Evolutionary conservation across 441 rosid genomes (phyloP), one percentile per base, ranked within the genome.

Genomic region (Eruca vesicaria): DNA sequence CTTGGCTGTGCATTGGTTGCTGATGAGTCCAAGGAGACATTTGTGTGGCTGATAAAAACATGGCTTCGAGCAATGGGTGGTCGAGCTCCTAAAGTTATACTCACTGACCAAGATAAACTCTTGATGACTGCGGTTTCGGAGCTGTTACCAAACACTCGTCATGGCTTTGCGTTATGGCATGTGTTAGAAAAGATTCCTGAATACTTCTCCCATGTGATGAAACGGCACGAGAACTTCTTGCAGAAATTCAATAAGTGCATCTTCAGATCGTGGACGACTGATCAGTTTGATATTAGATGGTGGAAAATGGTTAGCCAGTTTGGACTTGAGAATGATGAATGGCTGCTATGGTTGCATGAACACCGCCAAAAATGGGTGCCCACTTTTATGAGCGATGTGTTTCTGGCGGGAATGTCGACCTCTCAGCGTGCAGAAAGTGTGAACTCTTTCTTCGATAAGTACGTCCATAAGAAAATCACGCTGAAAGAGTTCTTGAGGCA

Each of bases 401-500:
- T 86, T 80, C 80, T 88, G 7, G 95, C 93, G 10, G 95, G 93
- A 71, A 85, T 88, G 86, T 90, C 89, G 32, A 81, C 89, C 18
- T 77, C 69, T 72, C 92, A 83, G 69, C 92, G 96, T 31, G 85
- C 90, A 45, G 95, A 89, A 48, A 92, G 89, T 66, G 81, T 90
- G 69, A 88, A 84, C 50, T 79, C 90, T 48, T 88, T 86, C 80
- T 88, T 90, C 41, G 97, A 92, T 75, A 92, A 90, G 78, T 87
- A 88, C 66, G 63, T 92, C 55, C 92, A 88, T 43, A 90, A 87
- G 86, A 90, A 92, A 74, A 89, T 88, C 59, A 83, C 89, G 0
- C 73, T 90, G 78, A 87, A 80, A 69, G 91, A 87, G 79, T 85
- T 87, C 80, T 81, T 87, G 74, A 87, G 84, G 76, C 85, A 76